Percentiles rank a stretch among this genome's conserved stretches.
Conservation (phyloP, 2,329 filamentous ascomycete genomes). For the Colletotrichum falcatum region DNA sequence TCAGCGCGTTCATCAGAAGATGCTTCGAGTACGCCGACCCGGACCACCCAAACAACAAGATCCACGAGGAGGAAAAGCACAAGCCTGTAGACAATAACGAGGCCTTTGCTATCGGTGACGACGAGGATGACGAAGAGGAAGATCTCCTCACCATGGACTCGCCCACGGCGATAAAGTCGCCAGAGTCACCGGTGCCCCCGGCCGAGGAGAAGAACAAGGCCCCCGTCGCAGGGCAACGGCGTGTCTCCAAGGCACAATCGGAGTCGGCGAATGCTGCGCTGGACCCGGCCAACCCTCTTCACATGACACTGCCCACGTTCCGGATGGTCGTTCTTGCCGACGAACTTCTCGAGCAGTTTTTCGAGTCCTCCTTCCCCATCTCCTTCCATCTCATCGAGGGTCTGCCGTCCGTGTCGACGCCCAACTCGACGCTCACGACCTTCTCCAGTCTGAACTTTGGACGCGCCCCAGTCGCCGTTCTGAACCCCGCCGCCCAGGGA, state of each 20-base stretch:
- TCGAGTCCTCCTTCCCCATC: slow-evolving; percentile 93
- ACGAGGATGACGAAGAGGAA: slow-evolving; percentile 74
- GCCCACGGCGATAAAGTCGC: slow-evolving; percentile 55
- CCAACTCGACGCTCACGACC: slow-evolving; percentile 79
- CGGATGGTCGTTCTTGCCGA: slow-evolving; percentile 98
- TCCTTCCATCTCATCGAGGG: slow-evolving; percentile 89
- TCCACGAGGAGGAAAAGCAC: slow-evolving; percentile 49
- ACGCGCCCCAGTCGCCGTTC: slow-evolving; percentile 54
- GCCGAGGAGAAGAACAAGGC: slow-evolving; percentile 43
- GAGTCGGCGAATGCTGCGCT: slow-evolving; percentile 89
- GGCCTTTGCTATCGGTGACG: slow-evolving; percentile 82
- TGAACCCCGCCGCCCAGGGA: slow-evolving; percentile 63
- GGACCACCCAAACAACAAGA: slow-evolving; percentile 76
- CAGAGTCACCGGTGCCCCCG: slow-evolving; percentile 38
- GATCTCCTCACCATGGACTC: slow-evolving; percentile 72
- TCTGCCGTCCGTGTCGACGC: slow-evolving; percentile 50
- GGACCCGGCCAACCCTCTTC: slow-evolving; percentile 90
- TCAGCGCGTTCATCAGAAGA: slow-evolving; percentile 93
- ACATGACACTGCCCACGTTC: slow-evolving; percentile 97
- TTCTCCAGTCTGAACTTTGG: slow-evolving; percentile 79
- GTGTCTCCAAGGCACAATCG: slow-evolving; percentile 72
- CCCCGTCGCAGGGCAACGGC: slow-evolving; percentile 43
- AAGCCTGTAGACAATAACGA: slow-evolving; percentile 48
- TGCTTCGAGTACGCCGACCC: slow-evolving; percentile 99
- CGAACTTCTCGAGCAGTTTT: slow-evolving; percentile 95